phyloP scores from a whole-genome alignment of 108 stramenopile species.

The Chaetoceros muelleri region DNA sequence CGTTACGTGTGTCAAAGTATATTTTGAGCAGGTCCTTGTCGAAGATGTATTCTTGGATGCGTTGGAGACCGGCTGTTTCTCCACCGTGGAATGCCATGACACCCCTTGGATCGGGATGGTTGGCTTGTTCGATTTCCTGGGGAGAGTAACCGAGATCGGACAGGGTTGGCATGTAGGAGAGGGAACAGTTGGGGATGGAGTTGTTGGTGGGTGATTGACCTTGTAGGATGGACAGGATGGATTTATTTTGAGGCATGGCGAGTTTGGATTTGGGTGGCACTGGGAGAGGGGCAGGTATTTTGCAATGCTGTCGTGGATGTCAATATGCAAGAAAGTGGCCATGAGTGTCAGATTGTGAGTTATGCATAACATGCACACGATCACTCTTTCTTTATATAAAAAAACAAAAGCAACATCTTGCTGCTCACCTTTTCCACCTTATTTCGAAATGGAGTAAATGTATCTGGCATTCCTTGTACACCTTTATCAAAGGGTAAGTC shows the following conservation, averaged over 20 bases:
- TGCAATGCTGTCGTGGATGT: no score
- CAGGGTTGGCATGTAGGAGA: slow-evolving; percentile 42
- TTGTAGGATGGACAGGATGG: neutral
- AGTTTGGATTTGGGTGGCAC: slow-evolving; percentile 33
- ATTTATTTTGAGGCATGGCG: slow-evolving; percentile 10
- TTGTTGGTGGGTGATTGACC: slow-evolving; percentile 7
- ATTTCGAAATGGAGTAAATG: slow-evolving; percentile 87
- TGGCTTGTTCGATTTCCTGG: slow-evolving; percentile 36
- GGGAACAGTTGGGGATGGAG: slow-evolving; percentile 11
- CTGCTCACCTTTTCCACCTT: slow-evolving; percentile 87
- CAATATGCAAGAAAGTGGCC: no score
- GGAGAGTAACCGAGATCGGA: slow-evolving; percentile 63
- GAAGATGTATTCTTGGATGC: slow-evolving; percentile 88
- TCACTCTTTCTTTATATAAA: no score
- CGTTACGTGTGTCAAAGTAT: slow-evolving; percentile 97
- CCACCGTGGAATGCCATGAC: slow-evolving; percentile 87
- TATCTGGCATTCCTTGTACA: slow-evolving; percentile 63
- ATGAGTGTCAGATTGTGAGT: no score
- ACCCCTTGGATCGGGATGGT: slow-evolving; percentile 37
- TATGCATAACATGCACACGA: no score
- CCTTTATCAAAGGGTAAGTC: slow-evolving; percentile 67
- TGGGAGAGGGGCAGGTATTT: slow-evolving; percentile 49
- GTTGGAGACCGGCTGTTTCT: slow-evolving; percentile 75
- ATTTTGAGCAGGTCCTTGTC: slow-evolving; percentile 70
- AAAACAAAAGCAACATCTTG: no score